Base-by-base conservation (phyloP, 2,329 filamentous ascomycete species). In the Colletotrichum gigasporum region DNA sequence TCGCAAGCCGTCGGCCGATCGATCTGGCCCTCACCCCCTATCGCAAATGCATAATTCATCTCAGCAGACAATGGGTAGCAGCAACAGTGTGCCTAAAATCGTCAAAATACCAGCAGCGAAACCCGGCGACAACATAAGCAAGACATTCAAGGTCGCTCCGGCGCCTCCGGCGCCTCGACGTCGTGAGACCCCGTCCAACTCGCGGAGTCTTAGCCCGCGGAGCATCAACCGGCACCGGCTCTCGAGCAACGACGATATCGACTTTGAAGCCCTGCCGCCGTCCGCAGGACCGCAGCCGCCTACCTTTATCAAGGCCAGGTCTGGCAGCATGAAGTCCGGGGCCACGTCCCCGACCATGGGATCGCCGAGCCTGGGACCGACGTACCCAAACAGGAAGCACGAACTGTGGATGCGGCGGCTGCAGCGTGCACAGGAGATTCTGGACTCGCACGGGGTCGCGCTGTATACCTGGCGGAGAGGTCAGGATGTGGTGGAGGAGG, bases 401-500 rank as follows among this genome's bases (percentile, higher is more conserved):
- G 89, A 90, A 64, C 72, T 93, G 48, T 96, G 92, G 92, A 82
- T 84, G 66, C 84, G 89, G 59, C 80, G 92, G 39, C 86, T 92
- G 79, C 84, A 84, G 41, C 80, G 86, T 44, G 91, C 92, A 3
- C 87, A 91, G 67, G 79, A 87, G 28, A 76, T 80, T 37, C 81
- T 95, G 9, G 85, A 87, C n/a, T 79, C 81, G 5, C 80, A 88
- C 37, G 90, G 90, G 4, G 90, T 96, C 1, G 79, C 84, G 68
- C 73, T 96, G 34, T 87, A 91, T 67, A 92, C 86, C 18, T 96
- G 92, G 92, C 83, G 90, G 41, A 85, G 84, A 10, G 92, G 92
- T 0, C 81, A 83, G 26, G 92, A 96, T 78, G 90, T 92, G 7
- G 81, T 87, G 59, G 81, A 81, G 1, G 90, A 92, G 74, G 89